phyloP scores from a whole-genome alignment of 768 basidiomycete genomes.

The Flagelloscypha sp. region DNA sequence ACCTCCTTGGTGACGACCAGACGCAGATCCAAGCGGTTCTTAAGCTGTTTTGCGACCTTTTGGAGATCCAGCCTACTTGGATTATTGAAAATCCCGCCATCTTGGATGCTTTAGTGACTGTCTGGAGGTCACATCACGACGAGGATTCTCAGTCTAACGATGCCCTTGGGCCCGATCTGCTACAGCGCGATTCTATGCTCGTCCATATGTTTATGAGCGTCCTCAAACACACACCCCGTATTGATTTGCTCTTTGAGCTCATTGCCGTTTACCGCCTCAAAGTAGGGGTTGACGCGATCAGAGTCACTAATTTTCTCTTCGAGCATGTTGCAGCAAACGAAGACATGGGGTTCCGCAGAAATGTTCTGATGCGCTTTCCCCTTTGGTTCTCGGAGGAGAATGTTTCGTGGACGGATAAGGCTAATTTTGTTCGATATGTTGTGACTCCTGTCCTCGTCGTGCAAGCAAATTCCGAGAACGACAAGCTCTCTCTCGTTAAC shows the following conservation, averaged over 20 bases:
- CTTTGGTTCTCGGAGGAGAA: conserved; percentile 68
- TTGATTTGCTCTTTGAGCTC: conserved; percentile 86
- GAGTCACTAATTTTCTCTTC: conserved; percentile 78
- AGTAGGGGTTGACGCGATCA: conserved; percentile 74
- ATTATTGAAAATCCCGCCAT: conserved; percentile 57
- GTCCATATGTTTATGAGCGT: conserved; percentile 72
- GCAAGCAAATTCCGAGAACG: conserved; percentile 49
- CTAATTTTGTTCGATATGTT: conserved; percentile 70
- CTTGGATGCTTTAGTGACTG: conserved; percentile 58
- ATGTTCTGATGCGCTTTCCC: conserved; percentile 76
- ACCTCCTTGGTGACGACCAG: conserved; percentile 42
- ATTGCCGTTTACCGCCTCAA: conserved; percentile 73
- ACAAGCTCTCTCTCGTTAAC: conserved; percentile 59
- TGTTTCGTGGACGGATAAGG: conserved; percentile 68
- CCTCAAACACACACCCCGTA: conserved; percentile 60
- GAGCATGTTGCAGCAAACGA: conserved; percentile 70
- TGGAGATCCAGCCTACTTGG: conserved; percentile 61
- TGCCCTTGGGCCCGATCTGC: conserved; percentile 38
- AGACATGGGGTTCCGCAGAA: conserved; percentile 65
- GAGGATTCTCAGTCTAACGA: conserved; percentile 36
- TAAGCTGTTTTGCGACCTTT: conserved; percentile 69
- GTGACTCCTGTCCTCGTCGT: conserved; percentile 82
- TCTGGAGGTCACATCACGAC: conserved; percentile 57
- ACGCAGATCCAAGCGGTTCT: conserved; percentile 60
- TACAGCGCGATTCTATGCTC: conserved; percentile 57